A percentile compares a stretch with the other conserved stretches of the same genome.
Evolutionary conservation across 2,329 filamentous ascomycete genomes (phyloP).

Genomic region (Trichoderma cornu-damae): DNA sequence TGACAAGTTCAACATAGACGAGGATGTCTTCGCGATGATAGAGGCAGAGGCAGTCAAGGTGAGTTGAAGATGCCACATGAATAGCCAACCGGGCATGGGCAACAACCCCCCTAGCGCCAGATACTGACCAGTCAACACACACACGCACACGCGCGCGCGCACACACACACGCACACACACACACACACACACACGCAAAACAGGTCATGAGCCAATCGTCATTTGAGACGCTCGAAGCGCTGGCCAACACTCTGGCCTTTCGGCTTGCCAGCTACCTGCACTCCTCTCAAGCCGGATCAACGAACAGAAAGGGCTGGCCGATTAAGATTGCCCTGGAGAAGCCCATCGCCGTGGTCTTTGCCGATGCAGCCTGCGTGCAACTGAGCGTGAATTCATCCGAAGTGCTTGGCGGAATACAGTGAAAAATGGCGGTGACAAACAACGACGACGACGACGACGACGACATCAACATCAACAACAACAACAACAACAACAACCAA

Average conservation of each 20-base stretch:
- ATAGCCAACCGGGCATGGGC: not conserved
- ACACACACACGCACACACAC: too few species aligned
- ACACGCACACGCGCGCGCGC: too few species aligned
- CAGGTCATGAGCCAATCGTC: slow-evolving; percentile 52
- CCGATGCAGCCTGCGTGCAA: slow-evolving; percentile 66
- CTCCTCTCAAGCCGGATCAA: not conserved
- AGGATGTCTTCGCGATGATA: slow-evolving; percentile 50
- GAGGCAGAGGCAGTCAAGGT: slow-evolving; percentile 61
- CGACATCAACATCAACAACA: not conserved
- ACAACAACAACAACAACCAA: not conserved
- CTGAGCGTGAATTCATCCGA: slow-evolving; percentile 30
- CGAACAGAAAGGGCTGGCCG: slow-evolving; percentile 38
- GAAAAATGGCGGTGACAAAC: not conserved
- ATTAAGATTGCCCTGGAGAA: slow-evolving; percentile 63
- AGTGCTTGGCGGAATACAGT: slow-evolving; percentile 16
- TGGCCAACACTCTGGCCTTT: slow-evolving; percentile 46
- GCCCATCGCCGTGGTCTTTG: slow-evolving; percentile 66
- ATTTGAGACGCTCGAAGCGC: slow-evolving; percentile 60
- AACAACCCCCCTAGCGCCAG: not conserved
- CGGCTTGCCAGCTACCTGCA: slow-evolving; percentile 43
- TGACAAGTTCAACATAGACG: slow-evolving; percentile 43
- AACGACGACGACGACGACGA: not conserved
- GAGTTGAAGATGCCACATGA: slow-evolving; percentile 25
- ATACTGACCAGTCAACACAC: slow-evolving; percentile 4
- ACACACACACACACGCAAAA: too few species aligned